A percentile compares a stretch with the other conserved stretches of the same genome.
phyloP scores from a whole-genome alignment of 305 asterid genomes.

The Petunia hybrid region DNA sequence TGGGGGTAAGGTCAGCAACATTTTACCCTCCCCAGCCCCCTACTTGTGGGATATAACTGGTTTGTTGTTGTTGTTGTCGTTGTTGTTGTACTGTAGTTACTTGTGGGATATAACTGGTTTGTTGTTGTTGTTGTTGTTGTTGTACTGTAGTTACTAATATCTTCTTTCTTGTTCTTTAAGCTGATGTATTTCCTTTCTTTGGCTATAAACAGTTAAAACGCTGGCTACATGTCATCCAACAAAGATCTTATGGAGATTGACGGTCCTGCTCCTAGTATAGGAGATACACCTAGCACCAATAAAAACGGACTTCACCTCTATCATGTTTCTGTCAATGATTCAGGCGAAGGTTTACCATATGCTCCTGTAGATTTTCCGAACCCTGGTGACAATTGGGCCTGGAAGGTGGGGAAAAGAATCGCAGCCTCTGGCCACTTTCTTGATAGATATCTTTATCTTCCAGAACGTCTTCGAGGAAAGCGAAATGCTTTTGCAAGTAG shows the following conservation, averaged over 20 bases:
- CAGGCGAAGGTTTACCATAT: slow-evolving; percentile 86
- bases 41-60: too few species aligned
- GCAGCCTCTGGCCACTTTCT: slow-evolving; percentile 54
- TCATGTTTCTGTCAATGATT: slow-evolving; percentile 56
- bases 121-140: not conserved
- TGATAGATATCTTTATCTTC: slow-evolving; percentile 77
- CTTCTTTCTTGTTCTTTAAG: not conserved
- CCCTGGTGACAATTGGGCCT: slow-evolving; percentile 86
- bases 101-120: too few species aligned
- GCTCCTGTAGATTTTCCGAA: slow-evolving; percentile 86
- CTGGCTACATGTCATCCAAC: slow-evolving; percentile 29
- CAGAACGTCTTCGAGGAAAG: slow-evolving; percentile 48
- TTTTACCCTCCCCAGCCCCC: too few species aligned
- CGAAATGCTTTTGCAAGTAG: slow-evolving; percentile 58
- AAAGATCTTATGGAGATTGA: slow-evolving; percentile 62
- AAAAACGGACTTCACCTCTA: slow-evolving; percentile 57
- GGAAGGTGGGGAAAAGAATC: slow-evolving; percentile 81
- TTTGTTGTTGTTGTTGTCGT: too few species aligned
- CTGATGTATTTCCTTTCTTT: slow-evolving; percentile 15
- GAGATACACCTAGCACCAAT: slow-evolving; percentile 35
- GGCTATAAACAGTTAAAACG: slow-evolving; percentile 21
- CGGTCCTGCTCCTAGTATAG: slow-evolving; percentile 50
- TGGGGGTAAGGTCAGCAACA: too few species aligned
- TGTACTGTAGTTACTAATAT: slow-evolving; percentile 4
- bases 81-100: too few species aligned